Conservation (phyloP, 495 filamentous ascomycete genomes). For the Emericellopsis terricola region DNA sequence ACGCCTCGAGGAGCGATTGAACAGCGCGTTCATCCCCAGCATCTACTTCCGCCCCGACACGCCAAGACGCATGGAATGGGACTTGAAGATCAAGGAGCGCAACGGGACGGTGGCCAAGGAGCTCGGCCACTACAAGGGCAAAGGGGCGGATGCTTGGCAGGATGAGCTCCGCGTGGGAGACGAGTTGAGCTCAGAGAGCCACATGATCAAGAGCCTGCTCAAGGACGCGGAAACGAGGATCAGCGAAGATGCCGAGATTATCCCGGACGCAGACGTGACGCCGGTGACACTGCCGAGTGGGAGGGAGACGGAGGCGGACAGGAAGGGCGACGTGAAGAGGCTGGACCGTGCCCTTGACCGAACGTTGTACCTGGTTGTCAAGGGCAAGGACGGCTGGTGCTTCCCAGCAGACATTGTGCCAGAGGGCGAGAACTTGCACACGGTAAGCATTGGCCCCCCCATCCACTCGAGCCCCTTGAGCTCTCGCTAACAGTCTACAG, state of each 20-base stretch:
- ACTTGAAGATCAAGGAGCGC: constrained; percentile 62
- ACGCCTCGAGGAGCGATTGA: constrained; percentile 84
- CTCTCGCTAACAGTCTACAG: no score
- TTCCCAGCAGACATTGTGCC: constrained; percentile 54
- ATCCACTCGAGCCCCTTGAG: no score
- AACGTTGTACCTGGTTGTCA: constrained; percentile 77
- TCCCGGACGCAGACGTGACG: constrained; percentile 41
- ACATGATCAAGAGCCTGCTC: constrained; percentile 36
- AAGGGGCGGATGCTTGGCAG: constrained; percentile 64
- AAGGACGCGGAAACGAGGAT: constrained; percentile 57
- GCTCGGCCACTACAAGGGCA: constrained; percentile 72
- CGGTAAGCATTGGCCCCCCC: constrained; percentile 36
- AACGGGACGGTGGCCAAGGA: constrained; percentile 56
- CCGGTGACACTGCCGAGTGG: constrained; percentile 53
- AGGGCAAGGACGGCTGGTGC: constrained; percentile 50
- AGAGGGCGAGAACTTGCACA: constrained; percentile 55
- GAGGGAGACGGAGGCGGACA: constrained; percentile 65
- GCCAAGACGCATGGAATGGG: constrained; percentile 72
- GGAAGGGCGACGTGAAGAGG: constrained; percentile 50
- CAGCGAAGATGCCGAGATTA: constrained; percentile 42
- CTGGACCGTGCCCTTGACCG: constrained; percentile 57
- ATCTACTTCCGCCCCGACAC: constrained; percentile 95
- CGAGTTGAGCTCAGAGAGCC: constrained; percentile 35
- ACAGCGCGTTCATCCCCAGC: constrained; percentile 72
- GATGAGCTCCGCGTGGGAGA: constrained; percentile 75